Evolutionary conservation across 345 rosid genomes (phyloP).

Genomic region (Eucalyptus dawsonii): DNA sequence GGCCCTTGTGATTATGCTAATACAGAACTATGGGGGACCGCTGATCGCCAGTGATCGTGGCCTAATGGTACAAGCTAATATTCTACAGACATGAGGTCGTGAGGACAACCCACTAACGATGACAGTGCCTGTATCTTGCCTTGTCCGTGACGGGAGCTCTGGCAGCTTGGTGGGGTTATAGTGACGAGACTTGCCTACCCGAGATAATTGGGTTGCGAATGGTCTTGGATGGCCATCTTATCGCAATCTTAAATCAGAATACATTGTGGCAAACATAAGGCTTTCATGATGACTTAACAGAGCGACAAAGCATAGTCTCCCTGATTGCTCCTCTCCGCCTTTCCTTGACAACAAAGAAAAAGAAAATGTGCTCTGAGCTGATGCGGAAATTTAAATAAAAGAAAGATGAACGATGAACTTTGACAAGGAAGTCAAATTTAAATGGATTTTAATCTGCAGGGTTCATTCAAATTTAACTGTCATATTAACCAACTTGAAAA

Average conservation of each 20-base stretch:
- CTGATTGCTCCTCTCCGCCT: background rate
- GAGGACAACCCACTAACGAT: background rate
- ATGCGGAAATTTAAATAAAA: background rate
- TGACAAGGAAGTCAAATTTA: background rate
- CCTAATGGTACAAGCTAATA: background rate
- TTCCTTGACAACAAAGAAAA: background rate
- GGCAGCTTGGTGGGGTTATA: background rate
- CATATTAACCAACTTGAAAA: background rate
- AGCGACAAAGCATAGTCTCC: background rate
- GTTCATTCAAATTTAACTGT: background rate
- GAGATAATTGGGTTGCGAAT: background rate
- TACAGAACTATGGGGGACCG: background rate
- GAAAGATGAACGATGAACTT: background rate
- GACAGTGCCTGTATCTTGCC: background rate
- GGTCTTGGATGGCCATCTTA: background rate
- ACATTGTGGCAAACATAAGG: background rate
- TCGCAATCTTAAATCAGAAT: background rate
- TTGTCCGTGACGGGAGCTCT: background rate
- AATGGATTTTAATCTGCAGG: background rate
- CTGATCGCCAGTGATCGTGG: background rate
- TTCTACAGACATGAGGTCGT: accelerated
- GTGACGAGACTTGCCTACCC: background rate
- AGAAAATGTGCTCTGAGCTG: background rate
- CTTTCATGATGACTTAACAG: background rate
- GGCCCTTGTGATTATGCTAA: background rate